These are phyloP conservation scores for Fusarium camptoceras DNA, from an alignment of 2,329 filamentous ascomycete genomes.

Conservation along the genomic window DNA sequence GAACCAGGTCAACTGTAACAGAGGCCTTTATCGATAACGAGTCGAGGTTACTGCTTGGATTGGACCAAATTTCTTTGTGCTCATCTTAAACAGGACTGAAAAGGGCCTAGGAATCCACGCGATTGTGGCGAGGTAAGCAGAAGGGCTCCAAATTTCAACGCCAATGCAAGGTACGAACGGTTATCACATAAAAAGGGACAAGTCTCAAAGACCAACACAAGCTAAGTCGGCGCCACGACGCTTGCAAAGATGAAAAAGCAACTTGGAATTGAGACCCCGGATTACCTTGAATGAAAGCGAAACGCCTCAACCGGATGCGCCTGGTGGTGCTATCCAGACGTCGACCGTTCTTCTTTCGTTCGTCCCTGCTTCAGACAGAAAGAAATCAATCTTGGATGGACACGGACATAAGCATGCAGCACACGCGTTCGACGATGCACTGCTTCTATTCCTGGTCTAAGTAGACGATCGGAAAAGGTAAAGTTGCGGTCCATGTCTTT, in stretches of 20 bases:
- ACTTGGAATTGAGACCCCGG: neutral
- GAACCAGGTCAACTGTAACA: neutral
- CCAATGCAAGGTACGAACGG: constrained; percentile 42
- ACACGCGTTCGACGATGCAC: constrained; percentile 20
- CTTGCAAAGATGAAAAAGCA: constrained; percentile 22
- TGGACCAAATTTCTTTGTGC: constrained; percentile 32
- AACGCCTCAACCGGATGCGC: constrained; percentile 31
- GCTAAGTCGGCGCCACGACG: constrained; percentile 32
- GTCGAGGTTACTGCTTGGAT: constrained; percentile 18
- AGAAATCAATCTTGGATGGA: neutral
- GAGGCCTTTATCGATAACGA: constrained; percentile 34
- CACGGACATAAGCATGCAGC: constrained; percentile 9
- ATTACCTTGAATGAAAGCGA: constrained; percentile 28
- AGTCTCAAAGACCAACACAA: constrained; percentile 5
- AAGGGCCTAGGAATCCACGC: constrained; percentile 27
- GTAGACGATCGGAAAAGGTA: constrained; percentile 21
- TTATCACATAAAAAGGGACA: constrained; percentile 34
- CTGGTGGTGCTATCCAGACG: constrained; percentile 14
- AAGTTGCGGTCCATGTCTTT: constrained; percentile 20
- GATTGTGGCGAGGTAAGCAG: constrained; percentile 24
- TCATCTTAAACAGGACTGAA: constrained; percentile 31
- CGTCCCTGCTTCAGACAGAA: neutral
- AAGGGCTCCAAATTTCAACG: constrained; percentile 3
- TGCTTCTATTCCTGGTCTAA: constrained; percentile 29
- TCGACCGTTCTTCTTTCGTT: constrained; percentile 7